Evolutionary conservation across 1,284 basidiomycete genomes (phyloP), one percentile per base, ranked within the genome.

Genomic region (Cutaneotrichosporon mucoides): DNA sequence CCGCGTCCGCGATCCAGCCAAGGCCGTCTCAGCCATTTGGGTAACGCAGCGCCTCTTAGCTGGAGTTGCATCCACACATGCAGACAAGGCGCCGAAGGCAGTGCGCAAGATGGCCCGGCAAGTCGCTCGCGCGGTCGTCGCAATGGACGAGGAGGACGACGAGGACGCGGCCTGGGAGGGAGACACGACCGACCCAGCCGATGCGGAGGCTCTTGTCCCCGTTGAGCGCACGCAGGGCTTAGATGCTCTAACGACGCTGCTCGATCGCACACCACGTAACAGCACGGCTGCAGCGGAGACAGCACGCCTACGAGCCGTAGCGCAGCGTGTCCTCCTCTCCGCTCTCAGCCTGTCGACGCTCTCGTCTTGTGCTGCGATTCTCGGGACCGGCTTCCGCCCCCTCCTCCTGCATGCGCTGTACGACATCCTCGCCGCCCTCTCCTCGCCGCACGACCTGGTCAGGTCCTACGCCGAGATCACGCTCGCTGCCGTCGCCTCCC

Each of bases 401-500:
- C 79, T 90, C n/a, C 84, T 96, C 46, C 83, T 95, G 33, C 82
- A 89, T 50, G 80, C 85, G 0, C 79, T 96, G 1, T 96, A 96
- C 78, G 89, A 89, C 1, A 76, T 95, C 38, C 84, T 97, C 13
- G 87, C 89, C 53, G 88, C 88, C 10, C 79, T 93, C 46, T 85
- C 91, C 41, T 90, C 90, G 0, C 80, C 86, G 0, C 77, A 82
- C 15, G 76, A 83, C 1, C 81, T 87, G 66, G 80, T 94, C 6
- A 86, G 87, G 7, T 79, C 83, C 1, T 88, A 87, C 24, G 91
- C 87, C 1, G 79, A 87, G 5, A 84, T 85, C 5, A 81, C 90
- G 1, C 81, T 97, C 43, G 76, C 83, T 61, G 85, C 83, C 62
- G 83, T 94, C 46, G 82, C 90, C 2, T 79, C 82, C 24, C 81